These are phyloP conservation scores for Lupinus albus DNA, from an alignment of 306 rosid genomes.

Conservation along the genomic window DNA sequence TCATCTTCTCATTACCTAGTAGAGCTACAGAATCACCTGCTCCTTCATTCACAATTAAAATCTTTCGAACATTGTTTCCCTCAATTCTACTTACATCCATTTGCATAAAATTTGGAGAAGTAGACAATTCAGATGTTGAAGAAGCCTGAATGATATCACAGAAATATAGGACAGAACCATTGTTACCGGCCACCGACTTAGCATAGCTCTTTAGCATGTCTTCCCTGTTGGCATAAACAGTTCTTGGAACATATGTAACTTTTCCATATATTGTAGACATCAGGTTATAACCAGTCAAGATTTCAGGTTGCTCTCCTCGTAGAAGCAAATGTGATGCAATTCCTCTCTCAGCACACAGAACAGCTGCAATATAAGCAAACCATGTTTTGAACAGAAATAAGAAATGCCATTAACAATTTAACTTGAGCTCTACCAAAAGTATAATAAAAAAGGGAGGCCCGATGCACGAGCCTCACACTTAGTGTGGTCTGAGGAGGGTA, in stretches of 20 bases:
- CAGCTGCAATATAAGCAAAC: slow-evolving; percentile 62
- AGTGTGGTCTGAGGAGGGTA: too few relatives aligned
- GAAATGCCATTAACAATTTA: slow-evolving; percentile 28
- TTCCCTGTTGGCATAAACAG: slow-evolving; percentile 66
- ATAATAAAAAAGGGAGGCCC: too few relatives aligned
- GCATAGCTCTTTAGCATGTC: slow-evolving; percentile 46
- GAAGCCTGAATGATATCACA: slow-evolving; percentile 64
- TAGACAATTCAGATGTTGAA: slow-evolving; percentile 35
- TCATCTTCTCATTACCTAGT: slow-evolving; percentile 66
- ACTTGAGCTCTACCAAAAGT: slow-evolving; percentile 21
- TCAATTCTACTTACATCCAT: slow-evolving; percentile 48
- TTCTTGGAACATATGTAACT: slow-evolving; percentile 78
- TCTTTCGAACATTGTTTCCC: slow-evolving; percentile 53
- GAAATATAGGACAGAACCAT: slow-evolving; percentile 57
- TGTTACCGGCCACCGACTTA: slow-evolving; percentile 56
- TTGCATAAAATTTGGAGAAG: slow-evolving; percentile 34
- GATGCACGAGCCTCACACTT: too few relatives aligned
- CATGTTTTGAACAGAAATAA: slow-evolving; percentile 1
- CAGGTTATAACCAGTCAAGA: slow-evolving; percentile 87
- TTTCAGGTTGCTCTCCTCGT: slow-evolving; percentile 88
- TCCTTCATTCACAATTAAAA: slow-evolving; percentile 81
- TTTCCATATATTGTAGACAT: slow-evolving; percentile 85
- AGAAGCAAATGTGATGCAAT: slow-evolving; percentile 75
- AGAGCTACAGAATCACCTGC: slow-evolving; percentile 91
- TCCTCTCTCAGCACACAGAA: slow-evolving; percentile 87